Base-by-base conservation (phyloP, 371 early-diverging fungal genomes). In the Mortierella sp. region DNA sequence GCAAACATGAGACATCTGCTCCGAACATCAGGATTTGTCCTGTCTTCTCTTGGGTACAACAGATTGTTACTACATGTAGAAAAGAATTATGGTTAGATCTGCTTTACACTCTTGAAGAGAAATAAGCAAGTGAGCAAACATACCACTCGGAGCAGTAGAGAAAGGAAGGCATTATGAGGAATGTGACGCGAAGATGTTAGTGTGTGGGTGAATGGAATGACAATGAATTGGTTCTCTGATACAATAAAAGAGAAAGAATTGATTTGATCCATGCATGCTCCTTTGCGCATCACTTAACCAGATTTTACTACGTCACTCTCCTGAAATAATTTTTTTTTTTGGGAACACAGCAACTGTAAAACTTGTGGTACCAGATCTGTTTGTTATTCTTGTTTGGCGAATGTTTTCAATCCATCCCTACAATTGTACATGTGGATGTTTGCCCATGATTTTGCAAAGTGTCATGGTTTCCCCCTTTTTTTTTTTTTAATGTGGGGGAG, bases 11-110 rank as follows among this genome's bases (percentile, higher is more conserved):
- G 86, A 56, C 71, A 83, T 61, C 91, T 86, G 62, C 75, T 85
- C 8, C 54, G 55, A 1, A 74, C 70, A 55, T 74, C 74, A 22
- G 78, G 78, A 57, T 70, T 66, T 12, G 67, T 77, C 47, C 89
- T 86, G 75, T 99, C 97, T 84, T 97, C 97, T 85, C 94, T 91
- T 42, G 99, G 99, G 86, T 99, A 98, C 70, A 99, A 86, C 88
- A 98, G 88, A 82, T 99, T 98, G 89, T 94, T 94, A 88, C 99
- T 91, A 37, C 12, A 57, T 6, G 13, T 55, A 32, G 37, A n/a
- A 45, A 6, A n/a, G 23, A 42, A n/a, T 37, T 60, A 17, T n/a
- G 43, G 63, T 63, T 63, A 61, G 61, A 61, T 43, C 47, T 45
- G 45, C n/a, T n/a, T 17, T 1, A 37, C 7, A 6, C 1, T 45